Conservation (phyloP, 108 stramenopile species). For the Cyclotella kingstonii region DNA sequence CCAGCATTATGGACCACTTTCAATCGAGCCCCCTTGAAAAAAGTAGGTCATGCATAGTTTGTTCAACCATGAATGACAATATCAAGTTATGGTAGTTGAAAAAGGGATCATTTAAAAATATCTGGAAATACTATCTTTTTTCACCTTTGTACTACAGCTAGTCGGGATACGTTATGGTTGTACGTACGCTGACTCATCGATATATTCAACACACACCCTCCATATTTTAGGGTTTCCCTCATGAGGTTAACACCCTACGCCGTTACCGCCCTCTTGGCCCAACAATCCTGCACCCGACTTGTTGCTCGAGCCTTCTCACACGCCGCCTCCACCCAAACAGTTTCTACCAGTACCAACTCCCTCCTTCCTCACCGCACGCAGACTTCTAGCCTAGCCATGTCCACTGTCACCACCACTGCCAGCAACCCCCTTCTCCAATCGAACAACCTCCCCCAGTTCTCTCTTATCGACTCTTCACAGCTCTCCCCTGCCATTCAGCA, state of each 20-base stretch:
- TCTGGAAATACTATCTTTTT: too few species aligned
- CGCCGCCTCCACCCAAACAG: slow-evolving; percentile 10
- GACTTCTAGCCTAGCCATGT: too few species aligned
- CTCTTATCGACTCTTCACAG: slow-evolving; percentile 68
- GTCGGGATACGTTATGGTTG: too few species aligned
- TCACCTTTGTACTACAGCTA: too few species aligned
- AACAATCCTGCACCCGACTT: neutral
- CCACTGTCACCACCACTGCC: slow-evolving; percentile 23
- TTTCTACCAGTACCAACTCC: slow-evolving; percentile 8
- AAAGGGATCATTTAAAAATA: too few species aligned
- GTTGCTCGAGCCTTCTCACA: slow-evolving; percentile 24
- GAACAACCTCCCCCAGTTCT: slow-evolving; percentile 85
- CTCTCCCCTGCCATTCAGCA: slow-evolving; percentile 81
- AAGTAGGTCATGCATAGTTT: too few species aligned
- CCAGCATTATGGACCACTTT: too few species aligned
- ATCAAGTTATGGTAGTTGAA: too few species aligned
- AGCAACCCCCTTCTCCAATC: slow-evolving; percentile 84
- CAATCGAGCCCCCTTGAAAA: too few species aligned
- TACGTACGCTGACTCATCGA: neutral
- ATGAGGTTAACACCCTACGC: slow-evolving; percentile 35
- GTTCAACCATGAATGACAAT: too few species aligned
- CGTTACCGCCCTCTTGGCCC: slow-evolving; percentile 26
- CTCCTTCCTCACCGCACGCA: neutral
- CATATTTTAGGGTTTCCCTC: neutral
- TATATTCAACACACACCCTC: neutral